Base-by-base conservation (phyloP, 2,329 filamentous ascomycete species). In the Fusarium cyanostomum region DNA sequence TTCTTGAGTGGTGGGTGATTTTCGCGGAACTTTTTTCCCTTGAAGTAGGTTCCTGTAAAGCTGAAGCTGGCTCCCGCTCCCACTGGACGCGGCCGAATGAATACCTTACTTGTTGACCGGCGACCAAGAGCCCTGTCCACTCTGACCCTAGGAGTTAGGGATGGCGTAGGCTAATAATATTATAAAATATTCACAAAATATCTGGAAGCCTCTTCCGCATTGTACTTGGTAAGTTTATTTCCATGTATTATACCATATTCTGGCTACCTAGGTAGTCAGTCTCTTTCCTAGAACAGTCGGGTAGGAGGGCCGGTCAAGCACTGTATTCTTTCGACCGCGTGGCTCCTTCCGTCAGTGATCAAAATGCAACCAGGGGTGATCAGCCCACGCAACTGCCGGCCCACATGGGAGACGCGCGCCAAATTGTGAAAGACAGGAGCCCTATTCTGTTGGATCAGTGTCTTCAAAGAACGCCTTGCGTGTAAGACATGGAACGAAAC, bases 371-470 rank as follows among this genome's bases (percentile, higher is more conserved):
- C 62, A 65, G 48, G 62, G 62, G 64, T 62, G 27, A 55, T 63
- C 62, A 66, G 62, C 62, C 62, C 48, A 65, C 63, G 62, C 62
- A 65, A 51, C 52, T 66, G 57, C 49, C 62, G 57, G 54, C 50
- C 62, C 62, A 65, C 53, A 49, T 58, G 55, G 62, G 62, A 63
- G 62, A 49, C 58, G 58, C 58, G 62, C 62, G 62, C 58, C 62
- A 63, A 43, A 63, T 16, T 33, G 56, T 61, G 52, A 58, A 60
- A 60, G 45, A 45, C 27, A 31, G 30, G 27, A 8, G 28, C 39
- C 43, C 42, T 43, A 48, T 56, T 45, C 26, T 59, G 33, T 35
- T 26, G n/a, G 16, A 2, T 35, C 16, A 41, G n/a, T 33, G n/a
- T 33, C 38, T 13, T 57, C 57, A 31, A 30, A 53, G 35, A 52